Percentiles rank a stretch among this genome's conserved stretches.
Evolutionary conservation across 352 stramenopile genomes (phyloP).

Genomic region (Pythium folliculosum): DNA sequence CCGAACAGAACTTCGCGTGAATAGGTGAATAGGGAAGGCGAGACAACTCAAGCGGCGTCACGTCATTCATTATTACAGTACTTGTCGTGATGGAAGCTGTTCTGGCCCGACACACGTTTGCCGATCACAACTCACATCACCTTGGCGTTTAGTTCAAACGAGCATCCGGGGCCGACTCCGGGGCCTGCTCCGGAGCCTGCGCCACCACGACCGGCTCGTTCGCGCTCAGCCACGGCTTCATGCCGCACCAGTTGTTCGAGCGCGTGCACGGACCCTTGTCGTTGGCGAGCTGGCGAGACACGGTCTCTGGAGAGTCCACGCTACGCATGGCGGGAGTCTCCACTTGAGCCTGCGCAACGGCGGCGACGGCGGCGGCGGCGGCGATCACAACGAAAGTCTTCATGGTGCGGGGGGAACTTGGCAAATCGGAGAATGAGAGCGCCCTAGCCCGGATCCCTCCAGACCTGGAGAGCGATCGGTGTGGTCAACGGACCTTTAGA

Average conservation of each 20-base stretch:
- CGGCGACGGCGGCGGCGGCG: background rate
- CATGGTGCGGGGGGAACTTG: background rate
- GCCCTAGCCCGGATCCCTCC: no score
- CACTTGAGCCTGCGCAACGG: background rate
- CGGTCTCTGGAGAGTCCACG: background rate
- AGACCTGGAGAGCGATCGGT: no score
- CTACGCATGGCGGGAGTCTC: background rate
- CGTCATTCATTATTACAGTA: no score
- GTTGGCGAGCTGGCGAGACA: background rate
- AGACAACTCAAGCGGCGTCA: no score
- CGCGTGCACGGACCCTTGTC: background rate
- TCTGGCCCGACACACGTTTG: no score
- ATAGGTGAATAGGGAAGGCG: no score
- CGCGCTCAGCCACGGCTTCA: constrained; percentile 1
- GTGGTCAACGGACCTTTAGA: no score
- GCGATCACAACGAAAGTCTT: background rate
- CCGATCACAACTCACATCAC: no score
- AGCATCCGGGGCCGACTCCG: background rate
- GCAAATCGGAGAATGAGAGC: background rate
- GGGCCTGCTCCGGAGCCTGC: background rate
- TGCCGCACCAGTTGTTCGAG: constrained; percentile 1
- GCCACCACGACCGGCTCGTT: background rate
- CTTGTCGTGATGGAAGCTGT: no score
- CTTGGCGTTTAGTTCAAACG: background rate
- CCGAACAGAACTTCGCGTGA: no score